phyloP scores from a whole-genome alignment of 306 rosid genomes.

The Ceratonia siliqua region DNA sequence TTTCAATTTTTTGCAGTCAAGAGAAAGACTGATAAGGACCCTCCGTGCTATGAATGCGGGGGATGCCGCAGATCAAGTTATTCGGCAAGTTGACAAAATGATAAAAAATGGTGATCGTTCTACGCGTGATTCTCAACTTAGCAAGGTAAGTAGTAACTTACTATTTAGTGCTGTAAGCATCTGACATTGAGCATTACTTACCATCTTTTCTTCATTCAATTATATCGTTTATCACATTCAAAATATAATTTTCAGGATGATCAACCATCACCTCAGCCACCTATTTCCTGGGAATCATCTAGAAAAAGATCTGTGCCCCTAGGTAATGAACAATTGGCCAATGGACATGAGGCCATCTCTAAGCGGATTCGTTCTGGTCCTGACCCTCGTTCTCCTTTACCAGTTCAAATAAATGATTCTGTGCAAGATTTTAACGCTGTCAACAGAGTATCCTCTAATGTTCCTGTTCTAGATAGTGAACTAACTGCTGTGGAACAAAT shows the following conservation, averaged over 20 bases:
- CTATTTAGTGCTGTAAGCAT: constrained; percentile 2
- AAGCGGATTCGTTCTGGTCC: constrained; percentile 68
- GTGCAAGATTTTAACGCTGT: constrained; percentile 51
- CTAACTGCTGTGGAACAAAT: constrained; percentile 90
- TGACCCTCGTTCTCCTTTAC: constrained; percentile 46
- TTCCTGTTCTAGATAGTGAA: constrained; percentile 63
- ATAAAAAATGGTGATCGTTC: constrained; percentile 77
- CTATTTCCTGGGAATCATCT: constrained; percentile 59
- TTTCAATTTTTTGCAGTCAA: constrained; percentile 60
- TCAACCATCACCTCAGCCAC: constrained; percentile 59
- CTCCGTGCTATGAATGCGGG: constrained; percentile 89
- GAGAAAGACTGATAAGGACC: constrained; percentile 77
- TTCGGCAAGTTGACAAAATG: constrained; percentile 89
- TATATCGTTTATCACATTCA: neutral
- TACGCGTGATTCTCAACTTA: constrained; percentile 63
- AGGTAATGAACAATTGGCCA: constrained; percentile 69
- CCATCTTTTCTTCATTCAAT: neutral
- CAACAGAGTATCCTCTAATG: constrained; percentile 62
- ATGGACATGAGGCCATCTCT: constrained; percentile 63
- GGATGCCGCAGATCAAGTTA: constrained; percentile 92
- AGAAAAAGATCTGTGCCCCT: constrained; percentile 65
- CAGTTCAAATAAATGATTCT: constrained; percentile 63
- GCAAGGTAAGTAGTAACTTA: constrained; percentile 53
- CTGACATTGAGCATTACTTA: constrained; percentile 13
- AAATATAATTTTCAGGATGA: constrained; percentile 78